Conservation (phyloP, 352 stramenopile species). For the Phytopythium cucurbitacearum region DNA sequence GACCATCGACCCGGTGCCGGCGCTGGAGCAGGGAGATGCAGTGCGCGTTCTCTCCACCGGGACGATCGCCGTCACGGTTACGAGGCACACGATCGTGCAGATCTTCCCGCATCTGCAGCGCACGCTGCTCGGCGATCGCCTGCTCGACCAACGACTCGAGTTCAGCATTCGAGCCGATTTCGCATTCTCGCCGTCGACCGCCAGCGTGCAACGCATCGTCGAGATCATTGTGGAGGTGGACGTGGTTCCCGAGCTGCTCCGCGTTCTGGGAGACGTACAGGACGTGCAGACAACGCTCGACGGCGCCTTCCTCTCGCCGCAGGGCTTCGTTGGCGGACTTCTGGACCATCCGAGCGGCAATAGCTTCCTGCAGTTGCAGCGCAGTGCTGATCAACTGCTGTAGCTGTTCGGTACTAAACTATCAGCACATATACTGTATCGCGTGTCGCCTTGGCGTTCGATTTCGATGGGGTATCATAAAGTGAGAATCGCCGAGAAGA, state of each 20-base stretch:
- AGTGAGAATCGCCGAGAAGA: too few species aligned
- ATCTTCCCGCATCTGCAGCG: conserved; percentile 29
- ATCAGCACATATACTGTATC: too few species aligned
- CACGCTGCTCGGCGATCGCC: conserved; percentile 21
- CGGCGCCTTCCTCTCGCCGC: too few species aligned
- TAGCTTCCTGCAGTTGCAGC: too few species aligned
- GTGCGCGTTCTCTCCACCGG: conserved; percentile 17
- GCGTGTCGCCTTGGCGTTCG: too few species aligned
- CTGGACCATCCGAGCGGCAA: too few species aligned
- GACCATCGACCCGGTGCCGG: conserved; percentile 26
- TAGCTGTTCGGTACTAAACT: too few species aligned
- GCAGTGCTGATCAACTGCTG: too few species aligned
- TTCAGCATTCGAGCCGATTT: conserved; percentile 13
- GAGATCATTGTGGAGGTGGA: conserved; percentile 27
- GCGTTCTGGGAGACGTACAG: conserved; percentile 4
- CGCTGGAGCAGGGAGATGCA: conserved; percentile 1
- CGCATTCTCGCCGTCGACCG: too few species aligned
- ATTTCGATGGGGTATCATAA: too few species aligned
- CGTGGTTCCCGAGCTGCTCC: conserved; percentile 15
- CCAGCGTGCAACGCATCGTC: conserved; percentile 4
- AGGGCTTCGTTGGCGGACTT: too few species aligned
- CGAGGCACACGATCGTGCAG: conserved; percentile 24
- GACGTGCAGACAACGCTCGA: too few species aligned
- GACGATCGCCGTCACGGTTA: conserved; percentile 23
- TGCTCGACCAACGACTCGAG: conserved; percentile 24